Percentiles rank a stretch among this genome's conserved stretches.
Conservation (phyloP, 1,284 basidiomycete species). For the Mixia osmundae region DNA sequence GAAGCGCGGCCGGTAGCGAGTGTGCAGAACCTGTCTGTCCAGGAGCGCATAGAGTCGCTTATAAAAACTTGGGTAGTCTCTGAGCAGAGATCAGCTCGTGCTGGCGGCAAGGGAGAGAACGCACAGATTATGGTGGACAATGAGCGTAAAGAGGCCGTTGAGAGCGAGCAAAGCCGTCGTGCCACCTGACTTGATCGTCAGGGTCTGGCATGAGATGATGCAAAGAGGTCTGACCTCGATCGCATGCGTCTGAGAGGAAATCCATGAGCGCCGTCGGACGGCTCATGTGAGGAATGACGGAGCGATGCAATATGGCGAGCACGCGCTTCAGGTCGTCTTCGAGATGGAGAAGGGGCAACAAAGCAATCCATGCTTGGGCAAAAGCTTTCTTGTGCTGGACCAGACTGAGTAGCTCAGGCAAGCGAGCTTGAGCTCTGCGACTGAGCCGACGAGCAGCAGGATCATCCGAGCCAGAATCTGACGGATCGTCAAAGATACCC, state of each 20-base stretch:
- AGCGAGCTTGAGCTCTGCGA: constrained; percentile 10
- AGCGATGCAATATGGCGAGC: constrained; percentile 55
- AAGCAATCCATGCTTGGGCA: constrained; percentile 18
- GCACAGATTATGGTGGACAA: constrained; percentile 78
- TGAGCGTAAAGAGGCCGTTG: constrained; percentile 75
- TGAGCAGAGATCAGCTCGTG: constrained; percentile 19
- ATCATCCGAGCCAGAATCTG: constrained; percentile 23
- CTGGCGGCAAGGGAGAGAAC: constrained; percentile 19
- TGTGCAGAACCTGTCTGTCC: constrained; percentile 63
- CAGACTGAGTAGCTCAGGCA: constrained; percentile 13
- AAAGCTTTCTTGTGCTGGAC: constrained; percentile 18
- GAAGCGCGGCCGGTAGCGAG: constrained; percentile 79
- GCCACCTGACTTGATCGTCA: constrained; percentile 34
- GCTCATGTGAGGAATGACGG: constrained; percentile 62
- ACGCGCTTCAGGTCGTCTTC: constrained; percentile 30
- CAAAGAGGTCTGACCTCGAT: constrained; percentile 35
- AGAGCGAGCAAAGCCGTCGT: constrained; percentile 70
- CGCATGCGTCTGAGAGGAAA: constrained; percentile 73
- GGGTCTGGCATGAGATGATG: no score
- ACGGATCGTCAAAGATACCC: constrained; percentile 57
- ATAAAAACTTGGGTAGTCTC: constrained; percentile 92
- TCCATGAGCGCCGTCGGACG: constrained; percentile 58
- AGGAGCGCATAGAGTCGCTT: constrained; percentile 75
- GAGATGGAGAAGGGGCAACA: constrained; percentile 18
- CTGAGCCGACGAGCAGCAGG: constrained; percentile 17